Evolutionary conservation across 495 filamentous ascomycete species (phyloP).

Genomic region (Neurospora intermedia): DNA sequence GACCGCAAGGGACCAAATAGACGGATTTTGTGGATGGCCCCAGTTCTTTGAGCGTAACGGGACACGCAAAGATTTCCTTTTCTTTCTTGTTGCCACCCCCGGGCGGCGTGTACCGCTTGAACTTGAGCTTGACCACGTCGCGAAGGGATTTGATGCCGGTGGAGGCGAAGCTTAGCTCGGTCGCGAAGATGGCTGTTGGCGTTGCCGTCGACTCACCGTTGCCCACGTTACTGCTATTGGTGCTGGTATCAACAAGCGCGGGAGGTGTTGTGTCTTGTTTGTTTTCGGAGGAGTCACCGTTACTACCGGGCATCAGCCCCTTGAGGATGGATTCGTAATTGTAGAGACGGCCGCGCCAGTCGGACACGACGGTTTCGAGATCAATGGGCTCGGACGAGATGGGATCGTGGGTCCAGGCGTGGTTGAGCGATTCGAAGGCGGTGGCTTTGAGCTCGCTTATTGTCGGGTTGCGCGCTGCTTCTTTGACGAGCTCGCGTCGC

Average conservation of each 20-base stretch:
- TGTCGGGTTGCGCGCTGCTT: slow-evolving; percentile 68
- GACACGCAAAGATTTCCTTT: slow-evolving; percentile 62
- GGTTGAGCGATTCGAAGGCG: slow-evolving; percentile 67
- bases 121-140: slow-evolving; percentile 84
- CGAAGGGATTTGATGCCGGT: slow-evolving; percentile 64
- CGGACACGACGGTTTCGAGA: slow-evolving; percentile 65
- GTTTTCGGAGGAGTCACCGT: slow-evolving; percentile 2
- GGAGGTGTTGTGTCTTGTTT: neutral
- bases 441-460: slow-evolving; percentile 86
- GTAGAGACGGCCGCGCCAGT: slow-evolving; percentile 77
- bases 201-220: slow-evolving; percentile 17
- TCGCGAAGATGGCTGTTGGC: slow-evolving; percentile 32
- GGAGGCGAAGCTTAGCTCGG: slow-evolving; percentile 57
- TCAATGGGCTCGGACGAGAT: slow-evolving; percentile 67
- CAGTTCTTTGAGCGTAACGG: slow-evolving; percentile 76
- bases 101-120: slow-evolving; percentile 43
- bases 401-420: slow-evolving; percentile 79
- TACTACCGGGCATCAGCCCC: slow-evolving; percentile 56
- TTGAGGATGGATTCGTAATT: slow-evolving; percentile 89
- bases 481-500: slow-evolving; percentile 87
- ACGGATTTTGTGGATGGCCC: slow-evolving; percentile 71
- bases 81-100: slow-evolving; percentile 13
- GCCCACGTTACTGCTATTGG: neutral
- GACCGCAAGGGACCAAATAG: slow-evolving; percentile 90
- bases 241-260: no score